phyloP scores from a whole-genome alignment of 352 stramenopile species.

The Phytophthora megakarya region DNA sequence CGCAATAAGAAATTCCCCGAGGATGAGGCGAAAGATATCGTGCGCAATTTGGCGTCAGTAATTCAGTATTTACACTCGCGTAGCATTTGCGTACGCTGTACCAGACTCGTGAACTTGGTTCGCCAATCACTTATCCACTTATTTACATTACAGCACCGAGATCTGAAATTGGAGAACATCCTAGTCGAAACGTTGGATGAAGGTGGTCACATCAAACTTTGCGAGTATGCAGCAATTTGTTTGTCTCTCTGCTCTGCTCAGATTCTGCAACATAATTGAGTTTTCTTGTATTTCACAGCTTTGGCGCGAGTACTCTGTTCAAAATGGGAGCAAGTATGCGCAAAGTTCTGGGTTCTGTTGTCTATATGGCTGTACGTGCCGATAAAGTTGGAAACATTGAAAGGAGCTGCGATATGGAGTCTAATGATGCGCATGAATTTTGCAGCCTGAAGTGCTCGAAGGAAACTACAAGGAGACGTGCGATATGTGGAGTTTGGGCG shows the following conservation, averaged over 20 bases:
- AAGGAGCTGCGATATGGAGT: not conserved
- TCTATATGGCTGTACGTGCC: conserved; percentile 85
- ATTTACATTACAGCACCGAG: conserved; percentile 52
- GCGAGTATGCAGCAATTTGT: conserved; percentile 54
- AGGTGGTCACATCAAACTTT: conserved; percentile 73
- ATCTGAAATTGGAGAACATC: conserved; percentile 86
- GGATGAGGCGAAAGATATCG: conserved; percentile 56
- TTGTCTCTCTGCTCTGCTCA: not conserved
- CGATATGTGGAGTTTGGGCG: conserved; percentile 83
- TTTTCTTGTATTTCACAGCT: conserved; percentile 37
- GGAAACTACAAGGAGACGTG: conserved; percentile 76
- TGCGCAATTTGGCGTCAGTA: conserved; percentile 71
- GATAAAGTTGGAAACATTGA: too few species aligned
- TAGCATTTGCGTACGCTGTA: conserved; percentile 68
- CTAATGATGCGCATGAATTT: not conserved
- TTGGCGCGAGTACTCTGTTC: conserved; percentile 80
- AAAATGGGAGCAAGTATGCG: conserved; percentile 79
- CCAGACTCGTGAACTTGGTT: not conserved
- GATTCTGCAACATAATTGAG: too few species aligned
- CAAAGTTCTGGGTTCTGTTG: conserved; percentile 76
- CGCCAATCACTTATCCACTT: not conserved
- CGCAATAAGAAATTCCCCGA: conserved; percentile 55
- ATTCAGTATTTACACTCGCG: conserved; percentile 83
- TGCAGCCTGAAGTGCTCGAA: conserved; percentile 66
- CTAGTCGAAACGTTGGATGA: conserved; percentile 60